Conservation (phyloP, 805 yeast genomes). For the Wickerhamomyces chaumierensis region DNA sequence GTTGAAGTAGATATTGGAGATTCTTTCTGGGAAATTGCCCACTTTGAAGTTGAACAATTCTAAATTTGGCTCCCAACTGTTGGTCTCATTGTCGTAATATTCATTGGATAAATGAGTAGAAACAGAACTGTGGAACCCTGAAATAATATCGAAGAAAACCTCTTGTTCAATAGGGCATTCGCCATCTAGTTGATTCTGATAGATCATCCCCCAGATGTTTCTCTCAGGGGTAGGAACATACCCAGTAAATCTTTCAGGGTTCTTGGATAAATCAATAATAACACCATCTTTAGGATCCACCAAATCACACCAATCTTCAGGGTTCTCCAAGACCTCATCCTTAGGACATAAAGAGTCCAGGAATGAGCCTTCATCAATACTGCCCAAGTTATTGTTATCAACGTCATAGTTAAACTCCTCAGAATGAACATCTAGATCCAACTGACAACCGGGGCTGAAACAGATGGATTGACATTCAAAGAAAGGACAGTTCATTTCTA, state of each 20-base stretch:
- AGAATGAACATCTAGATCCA: slow-evolving; percentile 20
- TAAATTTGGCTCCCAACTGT: slow-evolving; percentile 76
- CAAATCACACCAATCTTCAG: slow-evolving; percentile 52
- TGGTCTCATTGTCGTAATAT: slow-evolving; percentile 57
- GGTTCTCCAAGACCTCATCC: slow-evolving; percentile 25
- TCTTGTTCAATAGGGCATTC: slow-evolving; percentile 75
- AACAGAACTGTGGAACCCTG: slow-evolving; percentile 93
- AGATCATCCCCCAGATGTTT: slow-evolving; percentile 88
- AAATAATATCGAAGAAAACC: slow-evolving; percentile 73
- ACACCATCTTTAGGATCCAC: slow-evolving; percentile 58
- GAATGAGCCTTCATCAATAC: slow-evolving; percentile 23
- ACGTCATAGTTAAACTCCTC: slow-evolving; percentile 16
- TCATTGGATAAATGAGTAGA: slow-evolving; percentile 89
- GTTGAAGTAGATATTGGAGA: slow-evolving; percentile 83
- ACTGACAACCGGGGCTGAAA: slow-evolving; percentile 19
- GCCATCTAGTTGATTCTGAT: slow-evolving; percentile 53
- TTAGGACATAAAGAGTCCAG: slow-evolving; percentile 26
- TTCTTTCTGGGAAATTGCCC: slow-evolving; percentile 78
- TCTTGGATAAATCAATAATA: slow-evolving; percentile 73
- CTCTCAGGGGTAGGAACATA: slow-evolving; percentile 88
- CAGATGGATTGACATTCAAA: slow-evolving; percentile 50
- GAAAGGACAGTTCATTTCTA: slow-evolving; percentile 79
- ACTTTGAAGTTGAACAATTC: slow-evolving; percentile 80
- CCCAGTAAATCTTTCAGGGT: slow-evolving; percentile 95
- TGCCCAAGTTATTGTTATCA: slow-evolving; percentile 34